Conservation (phyloP, 139 green algal species). For the Chlamydomonas sphaeroides region DNA sequence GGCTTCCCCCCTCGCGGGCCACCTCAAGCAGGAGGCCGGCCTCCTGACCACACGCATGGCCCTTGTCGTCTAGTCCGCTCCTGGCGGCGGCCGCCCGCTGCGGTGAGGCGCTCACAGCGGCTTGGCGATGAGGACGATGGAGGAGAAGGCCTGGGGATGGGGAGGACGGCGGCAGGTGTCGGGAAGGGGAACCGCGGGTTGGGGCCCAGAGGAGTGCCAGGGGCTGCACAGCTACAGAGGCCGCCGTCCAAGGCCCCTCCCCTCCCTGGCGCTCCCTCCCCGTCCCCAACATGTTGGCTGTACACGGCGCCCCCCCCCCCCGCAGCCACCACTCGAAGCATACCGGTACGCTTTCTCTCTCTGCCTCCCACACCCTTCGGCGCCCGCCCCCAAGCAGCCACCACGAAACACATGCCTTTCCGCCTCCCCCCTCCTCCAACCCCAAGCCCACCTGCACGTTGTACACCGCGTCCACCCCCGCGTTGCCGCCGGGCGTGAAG, state of each 20-base stretch:
- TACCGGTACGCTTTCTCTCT: neutral
- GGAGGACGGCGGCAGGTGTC: neutral
- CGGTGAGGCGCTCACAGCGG: slow-evolving; percentile 5
- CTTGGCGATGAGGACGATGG: slow-evolving; percentile 83
- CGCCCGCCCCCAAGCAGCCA: neutral
- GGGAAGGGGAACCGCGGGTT: neutral
- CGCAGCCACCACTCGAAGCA: neutral
- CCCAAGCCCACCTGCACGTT: slow-evolving; percentile 53
- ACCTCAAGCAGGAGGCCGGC: too few relatives aligned
- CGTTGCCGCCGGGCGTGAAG: slow-evolving; percentile 86
- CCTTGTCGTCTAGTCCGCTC: too few relatives aligned
- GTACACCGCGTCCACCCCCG: slow-evolving; percentile 73
- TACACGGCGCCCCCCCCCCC: neutral
- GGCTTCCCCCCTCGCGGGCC: too few relatives aligned
- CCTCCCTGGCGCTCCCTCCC: too few relatives aligned
- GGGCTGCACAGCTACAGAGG: too few relatives aligned
- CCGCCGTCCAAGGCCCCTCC: too few relatives aligned
- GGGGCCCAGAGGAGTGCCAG: neutral
- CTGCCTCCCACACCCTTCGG: neutral
- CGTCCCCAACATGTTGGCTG: neutral
- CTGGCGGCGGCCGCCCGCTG: too few relatives aligned
- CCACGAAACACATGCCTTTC: neutral
- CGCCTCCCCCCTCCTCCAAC: neutral
- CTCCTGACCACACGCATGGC: too few relatives aligned
- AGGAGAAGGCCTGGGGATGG: slow-evolving; percentile 54